Evolutionary conservation across 2,329 filamentous ascomycete genomes (phyloP).

Genomic region (Fusarium torreyae): DNA sequence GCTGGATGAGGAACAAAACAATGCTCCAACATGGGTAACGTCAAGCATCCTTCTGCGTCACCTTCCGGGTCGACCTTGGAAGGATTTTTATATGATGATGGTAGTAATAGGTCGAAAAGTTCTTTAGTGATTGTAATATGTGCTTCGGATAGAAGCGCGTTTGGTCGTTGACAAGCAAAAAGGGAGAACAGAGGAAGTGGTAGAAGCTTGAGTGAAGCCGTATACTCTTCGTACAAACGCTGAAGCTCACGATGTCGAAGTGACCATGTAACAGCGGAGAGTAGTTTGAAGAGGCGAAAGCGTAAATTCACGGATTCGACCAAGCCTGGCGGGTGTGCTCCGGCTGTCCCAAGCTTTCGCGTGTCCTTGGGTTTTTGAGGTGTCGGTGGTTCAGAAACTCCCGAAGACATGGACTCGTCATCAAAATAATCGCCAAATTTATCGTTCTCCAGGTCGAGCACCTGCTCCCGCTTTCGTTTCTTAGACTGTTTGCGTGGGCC

Average conservation of each 20-base stretch:
- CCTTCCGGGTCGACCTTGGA: slow-evolving; percentile 55
- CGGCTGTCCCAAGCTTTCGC: slow-evolving; percentile 42
- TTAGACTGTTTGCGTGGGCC: slow-evolving; percentile 58
- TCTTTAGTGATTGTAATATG: slow-evolving; percentile 63
- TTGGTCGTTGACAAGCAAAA: slow-evolving; percentile 61
- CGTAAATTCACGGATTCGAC: slow-evolving; percentile 73
- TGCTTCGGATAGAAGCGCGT: slow-evolving; percentile 55
- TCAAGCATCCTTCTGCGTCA: slow-evolving; percentile 59
- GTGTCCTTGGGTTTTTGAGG: slow-evolving; percentile 57
- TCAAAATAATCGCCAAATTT: slow-evolving; percentile 74
- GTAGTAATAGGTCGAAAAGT: slow-evolving; percentile 63
- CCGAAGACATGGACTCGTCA: slow-evolving; percentile 67
- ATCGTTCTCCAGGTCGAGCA: slow-evolving; percentile 71
- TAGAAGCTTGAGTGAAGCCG: slow-evolving; percentile 70
- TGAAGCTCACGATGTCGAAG: slow-evolving; percentile 62
- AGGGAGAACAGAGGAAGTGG: slow-evolving; percentile 71
- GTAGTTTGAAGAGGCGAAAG: slow-evolving; percentile 72
- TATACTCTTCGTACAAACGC: slow-evolving; percentile 72
- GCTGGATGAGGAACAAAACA: slow-evolving; percentile 79
- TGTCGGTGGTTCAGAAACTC: slow-evolving; percentile 63
- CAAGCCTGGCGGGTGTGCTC: slow-evolving; percentile 49
- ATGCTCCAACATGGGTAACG: slow-evolving; percentile 63
- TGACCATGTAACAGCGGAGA: slow-evolving; percentile 64
- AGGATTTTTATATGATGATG: slow-evolving; percentile 59
- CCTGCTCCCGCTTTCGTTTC: slow-evolving; percentile 65